phyloP scores from a whole-genome alignment of 2,329 filamentous ascomycete genomes.

The Fusarium siculi region DNA sequence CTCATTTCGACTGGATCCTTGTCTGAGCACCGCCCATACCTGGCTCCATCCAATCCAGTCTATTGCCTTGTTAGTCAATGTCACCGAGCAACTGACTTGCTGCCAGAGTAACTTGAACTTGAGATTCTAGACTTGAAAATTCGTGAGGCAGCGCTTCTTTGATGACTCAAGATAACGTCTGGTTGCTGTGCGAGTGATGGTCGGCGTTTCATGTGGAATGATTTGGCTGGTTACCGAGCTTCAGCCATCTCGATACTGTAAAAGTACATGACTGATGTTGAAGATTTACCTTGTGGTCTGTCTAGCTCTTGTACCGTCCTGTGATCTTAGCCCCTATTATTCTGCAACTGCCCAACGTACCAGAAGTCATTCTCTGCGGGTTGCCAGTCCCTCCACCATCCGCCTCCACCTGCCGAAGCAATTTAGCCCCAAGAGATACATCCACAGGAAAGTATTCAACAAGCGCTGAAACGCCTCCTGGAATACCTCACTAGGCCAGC shows the following conservation, averaged over 20 bases:
- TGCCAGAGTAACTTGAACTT: slow-evolving; percentile 1
- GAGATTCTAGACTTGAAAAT: slow-evolving; percentile 4
- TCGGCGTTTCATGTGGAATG: slow-evolving; percentile 15
- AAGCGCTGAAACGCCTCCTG: slow-evolving; percentile 29
- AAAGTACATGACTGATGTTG: background rate
- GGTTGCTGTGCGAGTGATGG: slow-evolving; percentile 13
- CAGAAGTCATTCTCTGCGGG: slow-evolving; percentile 19
- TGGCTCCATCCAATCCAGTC: slow-evolving; percentile 15
- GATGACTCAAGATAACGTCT: background rate
- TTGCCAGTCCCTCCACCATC: slow-evolving; percentile 26
- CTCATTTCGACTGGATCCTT: slow-evolving; percentile 43
- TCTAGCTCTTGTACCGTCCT: slow-evolving; percentile 6
- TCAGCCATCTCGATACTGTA: background rate
- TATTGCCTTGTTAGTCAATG: slow-evolving; percentile 26
- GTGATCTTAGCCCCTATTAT: slow-evolving; percentile 41
- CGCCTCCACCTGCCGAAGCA: slow-evolving; percentile 29
- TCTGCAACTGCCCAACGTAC: slow-evolving; percentile 40
- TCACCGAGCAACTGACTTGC: slow-evolving; percentile 30
- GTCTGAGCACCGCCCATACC: slow-evolving; percentile 22
- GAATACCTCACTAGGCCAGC: slow-evolving; percentile 26
- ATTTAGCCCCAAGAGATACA: slow-evolving; percentile 23
- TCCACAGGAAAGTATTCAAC: slow-evolving; percentile 26
- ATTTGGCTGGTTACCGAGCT: slow-evolving; percentile 14
- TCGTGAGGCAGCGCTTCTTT: background rate
- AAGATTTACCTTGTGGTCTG: background rate